Conservation (phyloP, 2,329 filamentous ascomycete genomes). For the Fusarium musae region DNA sequence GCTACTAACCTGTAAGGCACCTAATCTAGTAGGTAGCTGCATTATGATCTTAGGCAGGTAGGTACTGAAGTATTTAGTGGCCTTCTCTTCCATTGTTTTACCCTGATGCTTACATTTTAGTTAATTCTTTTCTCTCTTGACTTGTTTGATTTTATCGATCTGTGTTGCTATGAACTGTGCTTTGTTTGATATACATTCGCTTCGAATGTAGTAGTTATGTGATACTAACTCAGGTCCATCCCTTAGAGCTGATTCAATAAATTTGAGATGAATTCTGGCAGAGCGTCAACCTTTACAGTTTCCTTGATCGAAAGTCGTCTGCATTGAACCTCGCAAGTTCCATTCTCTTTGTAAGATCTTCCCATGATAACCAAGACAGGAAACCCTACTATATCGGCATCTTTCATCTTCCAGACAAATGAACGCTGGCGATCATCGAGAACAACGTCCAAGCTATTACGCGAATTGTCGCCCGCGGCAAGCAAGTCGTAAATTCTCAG, state of each 20-base stretch:
- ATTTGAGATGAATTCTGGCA: conserved; percentile 58
- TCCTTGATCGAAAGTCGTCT: conserved; percentile 72
- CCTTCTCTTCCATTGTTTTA: background rate
- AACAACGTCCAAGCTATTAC: conserved; percentile 66
- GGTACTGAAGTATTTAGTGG: background rate
- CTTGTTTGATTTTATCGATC: background rate
- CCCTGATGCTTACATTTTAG: background rate
- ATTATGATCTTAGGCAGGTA: background rate
- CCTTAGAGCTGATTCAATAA: conserved; percentile 61
- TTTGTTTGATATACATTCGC: conserved; percentile 15
- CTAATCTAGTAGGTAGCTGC: background rate
- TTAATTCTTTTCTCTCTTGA: background rate
- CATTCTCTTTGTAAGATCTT: conserved; percentile 69
- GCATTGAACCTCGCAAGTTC: conserved; percentile 82
- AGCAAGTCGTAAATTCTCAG: conserved; percentile 73
- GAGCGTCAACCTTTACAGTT: conserved; percentile 60
- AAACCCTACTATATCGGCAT: conserved; percentile 91
- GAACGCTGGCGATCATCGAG: conserved; percentile 78
- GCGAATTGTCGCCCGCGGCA: conserved; percentile 27
- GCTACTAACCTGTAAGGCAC: background rate
- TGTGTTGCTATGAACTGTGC: background rate
- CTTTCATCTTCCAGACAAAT: conserved; percentile 86
- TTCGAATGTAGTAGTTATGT: background rate
- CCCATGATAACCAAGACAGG: conserved; percentile 86
- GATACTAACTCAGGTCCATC: background rate